Evolutionary conservation across 805 yeast species (phyloP), one percentile per base, ranked within the genome.

Genomic region (Kuraishia molischiana): DNA sequence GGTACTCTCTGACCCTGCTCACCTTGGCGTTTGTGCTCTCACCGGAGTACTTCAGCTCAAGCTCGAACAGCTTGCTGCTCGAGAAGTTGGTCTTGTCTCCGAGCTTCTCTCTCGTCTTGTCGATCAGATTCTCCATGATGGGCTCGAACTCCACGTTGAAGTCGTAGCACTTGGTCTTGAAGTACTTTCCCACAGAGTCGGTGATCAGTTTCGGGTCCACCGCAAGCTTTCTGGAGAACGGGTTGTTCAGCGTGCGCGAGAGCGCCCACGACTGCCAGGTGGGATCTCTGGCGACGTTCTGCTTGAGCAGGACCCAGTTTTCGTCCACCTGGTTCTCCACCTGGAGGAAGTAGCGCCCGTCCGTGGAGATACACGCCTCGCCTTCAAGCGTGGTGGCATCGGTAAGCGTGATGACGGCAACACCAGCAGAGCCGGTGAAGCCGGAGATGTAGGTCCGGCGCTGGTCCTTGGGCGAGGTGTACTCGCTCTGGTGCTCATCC

Each of bases 321-420:
- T 59, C 51, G 54, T 85, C 94, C 39, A 92, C 64, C 60, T 92
- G 92, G 41, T 79, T 74, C 18, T 72, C 75, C 1, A 97, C 97
- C 61, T 92, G 98, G 41, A 85, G 65, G 57, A 86, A 92, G 62
- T 92, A 92, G 46, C 98, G 69, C 2, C 97, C 97, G 59, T 92
- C 98, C 0, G 98, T 92, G 6, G 95, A 77, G 36, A 92, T 61
- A 0, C 82, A 84, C 11, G 95, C 94, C 34, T 75, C 72, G 1
- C 86, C 85, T 9, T 60, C 62, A 18, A 73, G 64, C 2, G 50
- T 48, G 1, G 63, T 69, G 36, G 59, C 67, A 19, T 26, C 38
- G 13, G 34, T 32, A 19, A 30, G 11, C 38, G 62, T 61, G 28
- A 76, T 61, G 20, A 76, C 56, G 9, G 81, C 80, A 32, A 74